Base-by-base conservation (phyloP, 495 filamentous ascomycete genomes). In the Aspergillus kassunensis region DNA sequence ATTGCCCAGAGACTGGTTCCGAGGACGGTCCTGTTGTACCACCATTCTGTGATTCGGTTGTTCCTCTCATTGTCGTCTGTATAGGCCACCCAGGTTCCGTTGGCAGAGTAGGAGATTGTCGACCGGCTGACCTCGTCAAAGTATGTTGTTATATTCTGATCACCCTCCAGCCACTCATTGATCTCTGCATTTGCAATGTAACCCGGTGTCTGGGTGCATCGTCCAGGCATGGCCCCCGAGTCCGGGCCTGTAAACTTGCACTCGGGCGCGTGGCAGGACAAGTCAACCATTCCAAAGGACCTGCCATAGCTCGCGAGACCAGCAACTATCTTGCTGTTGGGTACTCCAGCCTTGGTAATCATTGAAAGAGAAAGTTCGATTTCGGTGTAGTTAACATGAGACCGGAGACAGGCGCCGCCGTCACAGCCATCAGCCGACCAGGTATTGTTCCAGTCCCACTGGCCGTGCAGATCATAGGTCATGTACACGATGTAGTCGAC, bases 371-470 rank as follows among this genome's bases (percentile, higher is more conserved):
- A 59, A 30, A 58, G 44, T n/a, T 44, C 49, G 1, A 69, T 73
- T 51, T 77, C 73, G 2, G 73, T 72, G 18, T 47, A 18, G 49
- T 75, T 75, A 16, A 74, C 66, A 42, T 77, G 73, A 18, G 41
- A 44, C 18, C 43, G 60, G 1, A 74, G 66, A 51, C 70, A 74
- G 56, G 67, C 66, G 13, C 74, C 68, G 0, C 21, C 15, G 0
- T 43, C 49, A 50, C 74, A 79, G 1, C 49, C 49, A n/a, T 1
- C 0, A 3, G 49, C 12, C 16, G 10, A 27, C 24, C 9, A 23
- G 1, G 1, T 11, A 23, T 51, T 51, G 6, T 34, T 41, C 36
- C 60, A 61, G 36, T 69, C 69, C 67, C 66, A 73, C 31, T 48
- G 35, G 0, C 66, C 64, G 16, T 66, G 64, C 0, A 72, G 41